Percentiles rank a stretch among this genome's conserved stretches.
Evolutionary conservation across 352 stramenopile genomes (phyloP).

Genomic region (Blastocystis hominis): DNA sequence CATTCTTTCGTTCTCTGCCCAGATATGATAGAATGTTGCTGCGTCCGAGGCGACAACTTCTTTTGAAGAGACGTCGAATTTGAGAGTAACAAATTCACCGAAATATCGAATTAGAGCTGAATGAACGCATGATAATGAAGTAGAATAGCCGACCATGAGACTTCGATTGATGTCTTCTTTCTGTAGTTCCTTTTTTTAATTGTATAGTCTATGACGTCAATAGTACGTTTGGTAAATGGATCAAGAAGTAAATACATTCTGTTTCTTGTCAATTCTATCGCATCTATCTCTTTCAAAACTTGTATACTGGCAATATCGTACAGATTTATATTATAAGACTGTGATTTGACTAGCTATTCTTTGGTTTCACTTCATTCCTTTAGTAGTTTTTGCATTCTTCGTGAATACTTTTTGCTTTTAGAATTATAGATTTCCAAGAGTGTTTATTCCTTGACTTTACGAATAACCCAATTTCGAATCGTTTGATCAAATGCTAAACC

Average conservation of each 20-base stretch:
- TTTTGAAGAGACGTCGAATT: neutral
- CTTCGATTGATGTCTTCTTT: slow-evolving; percentile 72
- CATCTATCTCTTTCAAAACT: neutral
- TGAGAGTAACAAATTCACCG: neutral
- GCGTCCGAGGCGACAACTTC: neutral
- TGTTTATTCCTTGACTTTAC: neutral
- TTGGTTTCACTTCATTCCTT: too few species aligned
- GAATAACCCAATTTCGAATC: neutral
- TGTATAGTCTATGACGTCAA: slow-evolving; percentile 73
- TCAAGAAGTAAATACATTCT: neutral
- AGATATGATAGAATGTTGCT: neutral
- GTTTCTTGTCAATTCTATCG: slow-evolving; percentile 60
- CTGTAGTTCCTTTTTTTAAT: slow-evolving; percentile 82
- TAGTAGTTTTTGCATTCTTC: neutral
- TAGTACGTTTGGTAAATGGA: neutral
- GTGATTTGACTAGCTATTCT: neutral
- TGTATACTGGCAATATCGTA: neutral
- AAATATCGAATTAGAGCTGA: neutral
- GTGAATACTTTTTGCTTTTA: neutral
- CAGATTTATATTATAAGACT: too few species aligned
- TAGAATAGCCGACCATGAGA: neutral
- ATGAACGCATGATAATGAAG: neutral
- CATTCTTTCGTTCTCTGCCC: neutral
- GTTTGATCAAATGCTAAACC: neutral
- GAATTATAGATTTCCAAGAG: neutral